Base-by-base conservation (phyloP, 805 yeast genomes). In the Pichia thaimueangensis region DNA sequence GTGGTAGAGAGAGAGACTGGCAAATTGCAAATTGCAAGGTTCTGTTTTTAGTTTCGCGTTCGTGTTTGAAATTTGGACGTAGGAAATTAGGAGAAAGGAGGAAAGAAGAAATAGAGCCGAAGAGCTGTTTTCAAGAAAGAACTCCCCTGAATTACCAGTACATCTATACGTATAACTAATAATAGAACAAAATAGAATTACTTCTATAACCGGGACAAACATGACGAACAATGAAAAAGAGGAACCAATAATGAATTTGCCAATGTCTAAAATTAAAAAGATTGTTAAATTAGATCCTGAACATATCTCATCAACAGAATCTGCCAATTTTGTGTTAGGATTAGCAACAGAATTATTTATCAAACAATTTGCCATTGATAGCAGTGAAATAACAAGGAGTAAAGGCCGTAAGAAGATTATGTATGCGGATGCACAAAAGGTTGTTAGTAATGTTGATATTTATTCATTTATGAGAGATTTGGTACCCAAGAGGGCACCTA, bases 251-350 rank as follows among this genome's bases (percentile, higher is more conserved):
- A 41, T 57, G 17, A 47, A 58, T 10, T 43, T 85, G 21, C 95
- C 93, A 6, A 62, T 83, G 31, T 68, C 86, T 3, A 75, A 84
- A 49, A 77, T 85, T 50, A 82, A 82, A 54, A 72, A 80, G 51
- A 80, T 85, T 41, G 73, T 85, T 57, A 83, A 82, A 53, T 71
- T 81, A 57, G 94, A 85, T 57, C 86, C 87, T 13, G 88, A 80
- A 30, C 82, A 81, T 50, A 62, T 70, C 6, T 74, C 80, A 2
- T 78, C 86, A 2, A 76, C 87, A 3, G 81, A 76, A 43, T 68
- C 79, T 23, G 86, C 91, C 0, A 85, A 81, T n/a, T 80, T 76
- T 56, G 73, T 86, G 13, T 68, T 85, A 6, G 86, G 86, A 3
- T 70, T 82, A n/a, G 88, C 93, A 8, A 78, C 91, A 0, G 93